Percentiles rank a stretch among this genome's conserved stretches.
phyloP scores from a whole-genome alignment of 1,284 basidiomycete species.

The Tranzscheliella williamsii region DNA sequence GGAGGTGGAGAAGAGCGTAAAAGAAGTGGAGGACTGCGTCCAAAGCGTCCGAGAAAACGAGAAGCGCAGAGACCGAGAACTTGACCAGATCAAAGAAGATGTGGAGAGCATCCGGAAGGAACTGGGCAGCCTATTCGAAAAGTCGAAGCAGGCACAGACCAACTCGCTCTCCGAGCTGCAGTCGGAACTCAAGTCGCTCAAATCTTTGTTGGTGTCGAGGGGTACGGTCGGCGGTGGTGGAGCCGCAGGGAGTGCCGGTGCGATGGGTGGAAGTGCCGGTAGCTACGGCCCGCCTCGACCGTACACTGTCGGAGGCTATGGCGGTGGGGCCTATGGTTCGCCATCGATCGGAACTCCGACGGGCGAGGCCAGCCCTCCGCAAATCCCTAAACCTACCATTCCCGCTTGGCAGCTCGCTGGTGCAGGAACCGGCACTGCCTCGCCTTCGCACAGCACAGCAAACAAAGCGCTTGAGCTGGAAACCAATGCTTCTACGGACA shows the following conservation, averaged over 20 bases:
- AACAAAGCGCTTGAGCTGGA: slow-evolving; percentile 8
- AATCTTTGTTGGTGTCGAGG: slow-evolving; percentile 83
- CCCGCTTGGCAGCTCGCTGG: slow-evolving; percentile 59
- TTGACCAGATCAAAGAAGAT: slow-evolving; percentile 73
- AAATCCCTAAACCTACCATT: slow-evolving; percentile 47
- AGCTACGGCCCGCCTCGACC: slow-evolving; percentile 5
- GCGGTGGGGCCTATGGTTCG: slow-evolving; percentile 24
- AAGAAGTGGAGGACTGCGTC: slow-evolving; percentile 78
- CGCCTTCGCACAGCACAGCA: slow-evolving; percentile 1
- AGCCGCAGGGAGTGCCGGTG: neutral
- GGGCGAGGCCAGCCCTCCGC: slow-evolving; percentile 38
- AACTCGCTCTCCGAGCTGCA: slow-evolving; percentile 78
- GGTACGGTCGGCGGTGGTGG: slow-evolving; percentile 65
- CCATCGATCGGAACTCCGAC: slow-evolving; percentile 32
- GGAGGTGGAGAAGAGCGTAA: slow-evolving; percentile 75
- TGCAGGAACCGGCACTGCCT: slow-evolving; percentile 7
- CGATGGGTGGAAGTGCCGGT: neutral
- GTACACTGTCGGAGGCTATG: slow-evolving; percentile 14
- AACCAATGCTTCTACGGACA: slow-evolving; percentile 8
- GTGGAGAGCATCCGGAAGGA: slow-evolving; percentile 76
- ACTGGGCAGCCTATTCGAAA: slow-evolving; percentile 94
- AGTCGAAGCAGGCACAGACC: slow-evolving; percentile 74
- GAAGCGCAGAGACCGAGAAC: slow-evolving; percentile 78
- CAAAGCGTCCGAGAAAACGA: slow-evolving; percentile 78
- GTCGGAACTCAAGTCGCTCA: slow-evolving; percentile 90